phyloP scores from a whole-genome alignment of 768 basidiomycete species.

The Boletus vermiculosoides region DNA sequence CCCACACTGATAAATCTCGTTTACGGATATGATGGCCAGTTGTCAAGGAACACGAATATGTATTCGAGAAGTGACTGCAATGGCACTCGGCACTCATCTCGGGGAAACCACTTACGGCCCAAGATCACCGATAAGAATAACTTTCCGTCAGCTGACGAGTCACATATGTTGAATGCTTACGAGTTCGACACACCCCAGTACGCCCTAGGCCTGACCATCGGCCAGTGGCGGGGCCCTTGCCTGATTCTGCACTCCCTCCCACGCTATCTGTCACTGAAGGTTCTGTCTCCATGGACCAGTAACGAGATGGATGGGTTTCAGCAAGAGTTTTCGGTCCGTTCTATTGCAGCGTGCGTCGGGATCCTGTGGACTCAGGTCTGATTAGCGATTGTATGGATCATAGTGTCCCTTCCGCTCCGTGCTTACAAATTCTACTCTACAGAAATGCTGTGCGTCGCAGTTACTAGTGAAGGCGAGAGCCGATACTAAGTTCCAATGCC shows the following conservation, averaged over 20 bases:
- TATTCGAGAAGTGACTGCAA: not conserved
- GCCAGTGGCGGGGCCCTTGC: not conserved
- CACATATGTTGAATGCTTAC: not conserved
- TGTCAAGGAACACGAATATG: not conserved
- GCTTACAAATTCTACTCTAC: not conserved
- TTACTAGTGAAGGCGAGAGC: not conserved
- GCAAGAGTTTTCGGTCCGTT: not conserved
- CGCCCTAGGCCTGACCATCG: not conserved
- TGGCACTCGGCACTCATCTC: not conserved
- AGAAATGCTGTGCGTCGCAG: not conserved
- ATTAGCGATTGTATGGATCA: not conserved
- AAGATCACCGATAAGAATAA: slow-evolving; percentile 1
- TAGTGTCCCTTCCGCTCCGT: not conserved
- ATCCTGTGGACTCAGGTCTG: not conserved
- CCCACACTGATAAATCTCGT: not conserved
- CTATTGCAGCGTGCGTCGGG: not conserved
- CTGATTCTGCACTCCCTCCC: not conserved
- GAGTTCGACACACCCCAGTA: not conserved
- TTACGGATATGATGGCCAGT: not conserved
- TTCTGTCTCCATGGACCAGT: not conserved
- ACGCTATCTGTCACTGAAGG: not conserved
- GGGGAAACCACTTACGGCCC: not conserved
- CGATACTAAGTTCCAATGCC: not conserved
- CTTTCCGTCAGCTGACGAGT: not conserved
- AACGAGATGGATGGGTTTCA: not conserved